These are phyloP conservation scores for Pseudonectria buxi DNA, from an alignment of 2,329 filamentous ascomycete species.

Conservation along the genomic window DNA sequence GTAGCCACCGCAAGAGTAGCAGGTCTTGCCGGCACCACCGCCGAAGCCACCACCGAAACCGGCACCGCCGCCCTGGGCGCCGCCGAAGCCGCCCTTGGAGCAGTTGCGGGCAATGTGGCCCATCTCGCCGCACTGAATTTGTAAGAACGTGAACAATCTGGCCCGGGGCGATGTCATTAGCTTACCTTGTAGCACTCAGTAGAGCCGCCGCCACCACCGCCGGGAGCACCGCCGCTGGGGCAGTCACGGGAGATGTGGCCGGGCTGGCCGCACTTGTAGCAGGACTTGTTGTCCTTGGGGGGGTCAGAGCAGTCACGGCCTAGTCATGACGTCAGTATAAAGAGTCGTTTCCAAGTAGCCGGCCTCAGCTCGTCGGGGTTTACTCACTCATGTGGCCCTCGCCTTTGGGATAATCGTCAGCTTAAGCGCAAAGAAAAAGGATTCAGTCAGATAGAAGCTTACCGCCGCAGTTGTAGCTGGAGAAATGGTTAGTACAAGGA, in stretches of 20 bases:
- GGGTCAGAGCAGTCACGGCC: slow-evolving; percentile 87
- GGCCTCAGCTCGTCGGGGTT: background rate
- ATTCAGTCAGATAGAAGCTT: slow-evolving; percentile 27
- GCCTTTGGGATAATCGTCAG: slow-evolving; percentile 29
- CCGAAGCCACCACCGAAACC: slow-evolving; percentile 43
- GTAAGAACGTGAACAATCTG: slow-evolving; percentile 7
- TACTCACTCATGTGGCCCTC: slow-evolving; percentile 73
- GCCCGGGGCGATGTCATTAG: too few relatives aligned
- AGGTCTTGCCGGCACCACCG: slow-evolving; percentile 66
- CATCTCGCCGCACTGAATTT: slow-evolving; percentile 71
- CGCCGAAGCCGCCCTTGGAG: slow-evolving; percentile 56
- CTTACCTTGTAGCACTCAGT: slow-evolving; percentile 84
- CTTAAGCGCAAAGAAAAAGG: slow-evolving; percentile 2
- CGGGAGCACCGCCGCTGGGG: slow-evolving; percentile 45
- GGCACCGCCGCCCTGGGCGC: slow-evolving; percentile 39
- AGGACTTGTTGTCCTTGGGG: slow-evolving; percentile 76
- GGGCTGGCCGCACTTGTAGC: slow-evolving; percentile 71
- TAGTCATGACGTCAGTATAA: slow-evolving; percentile 24
- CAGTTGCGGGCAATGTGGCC: slow-evolving; percentile 96
- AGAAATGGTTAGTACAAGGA: slow-evolving; percentile 15
- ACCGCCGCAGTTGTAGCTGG: slow-evolving; percentile 79
- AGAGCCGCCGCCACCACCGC: slow-evolving; percentile 39
- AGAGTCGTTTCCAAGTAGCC: too few relatives aligned
- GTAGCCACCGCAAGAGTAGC: slow-evolving; percentile 96
- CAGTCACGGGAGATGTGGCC: slow-evolving; percentile 93